A percentile compares a stretch with the other conserved stretches of the same genome.
Conservation (phyloP, 768 basidiomycete genomes). For the Suillus fuscotomentosus region DNA sequence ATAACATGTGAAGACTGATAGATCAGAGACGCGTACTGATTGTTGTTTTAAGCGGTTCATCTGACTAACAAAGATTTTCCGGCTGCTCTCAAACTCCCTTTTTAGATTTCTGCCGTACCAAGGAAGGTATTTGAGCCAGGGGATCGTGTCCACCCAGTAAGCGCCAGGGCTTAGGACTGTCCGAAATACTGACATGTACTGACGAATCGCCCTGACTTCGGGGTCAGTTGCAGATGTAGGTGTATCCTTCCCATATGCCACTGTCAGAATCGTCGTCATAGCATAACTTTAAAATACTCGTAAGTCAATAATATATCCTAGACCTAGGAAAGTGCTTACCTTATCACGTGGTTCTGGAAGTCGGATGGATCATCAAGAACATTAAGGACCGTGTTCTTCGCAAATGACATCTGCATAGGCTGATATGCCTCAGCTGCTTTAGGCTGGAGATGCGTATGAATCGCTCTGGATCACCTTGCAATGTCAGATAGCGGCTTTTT, state of each 20-base stretch:
- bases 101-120: not conserved
- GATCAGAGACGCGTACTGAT: not conserved
- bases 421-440: not conserved
- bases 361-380: not conserved
- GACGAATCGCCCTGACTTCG: not conserved
- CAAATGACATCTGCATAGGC: not conserved
- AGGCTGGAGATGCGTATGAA: not conserved
- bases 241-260: not conserved
- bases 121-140: not conserved
- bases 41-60: not conserved
- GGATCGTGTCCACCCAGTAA: not conserved
- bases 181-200: not conserved
- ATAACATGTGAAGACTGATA: not conserved
- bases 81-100: not conserved
- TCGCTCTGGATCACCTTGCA: not conserved
- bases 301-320: not conserved
- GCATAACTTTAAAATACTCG: not conserved
- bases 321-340: not conserved
- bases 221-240: not conserved
- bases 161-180: not conserved
- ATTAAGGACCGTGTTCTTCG: not conserved
- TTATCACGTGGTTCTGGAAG: not conserved
- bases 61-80: not conserved
- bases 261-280: constrained; percentile 1
- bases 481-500: not conserved